A percentile compares a stretch with the other conserved stretches of the same genome.
These are phyloP conservation scores for Polychytrium aggregatum DNA, from an alignment of 192 early-diverging fungal genomes.

Conservation along the genomic window DNA sequence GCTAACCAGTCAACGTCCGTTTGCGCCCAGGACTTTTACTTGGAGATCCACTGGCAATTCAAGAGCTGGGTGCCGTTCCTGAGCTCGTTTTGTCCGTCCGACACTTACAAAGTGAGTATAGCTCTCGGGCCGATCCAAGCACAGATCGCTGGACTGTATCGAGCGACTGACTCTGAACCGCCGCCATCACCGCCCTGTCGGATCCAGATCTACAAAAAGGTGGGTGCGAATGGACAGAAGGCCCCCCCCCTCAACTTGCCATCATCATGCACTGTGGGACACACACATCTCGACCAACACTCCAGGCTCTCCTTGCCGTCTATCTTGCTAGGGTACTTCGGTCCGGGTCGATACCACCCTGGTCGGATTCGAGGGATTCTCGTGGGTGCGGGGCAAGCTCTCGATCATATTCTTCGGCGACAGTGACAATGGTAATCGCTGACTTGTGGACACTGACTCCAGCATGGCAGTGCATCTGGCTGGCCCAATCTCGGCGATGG, in stretches of 20 bases:
- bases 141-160: too few species aligned
- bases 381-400: constrained; percentile 39
- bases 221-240: background rate
- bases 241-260: background rate
- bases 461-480: too few species aligned
- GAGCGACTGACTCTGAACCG: too few species aligned
- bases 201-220: constrained; percentile 23
- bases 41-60: constrained; percentile 39
- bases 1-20: too few species aligned
- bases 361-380: constrained; percentile 39
- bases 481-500: too few species aligned
- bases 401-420: constrained; percentile 31
- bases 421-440: too few species aligned
- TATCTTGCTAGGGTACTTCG: constrained; percentile 11
- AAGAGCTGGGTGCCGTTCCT: constrained; percentile 28
- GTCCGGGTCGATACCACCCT: constrained; percentile 41
- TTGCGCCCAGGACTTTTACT: constrained; percentile 27
- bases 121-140: too few species aligned
- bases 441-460: constrained; percentile 5
- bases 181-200: too few species aligned
- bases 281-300: too few species aligned
- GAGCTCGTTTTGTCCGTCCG: constrained; percentile 28
- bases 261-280: too few species aligned
- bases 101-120: too few species aligned
- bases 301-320: background rate